A percentile compares a stretch with the other conserved stretches of the same genome.
Conservation (phyloP, 257 asterid genomes). For the Oldenlandia corymbosa region DNA sequence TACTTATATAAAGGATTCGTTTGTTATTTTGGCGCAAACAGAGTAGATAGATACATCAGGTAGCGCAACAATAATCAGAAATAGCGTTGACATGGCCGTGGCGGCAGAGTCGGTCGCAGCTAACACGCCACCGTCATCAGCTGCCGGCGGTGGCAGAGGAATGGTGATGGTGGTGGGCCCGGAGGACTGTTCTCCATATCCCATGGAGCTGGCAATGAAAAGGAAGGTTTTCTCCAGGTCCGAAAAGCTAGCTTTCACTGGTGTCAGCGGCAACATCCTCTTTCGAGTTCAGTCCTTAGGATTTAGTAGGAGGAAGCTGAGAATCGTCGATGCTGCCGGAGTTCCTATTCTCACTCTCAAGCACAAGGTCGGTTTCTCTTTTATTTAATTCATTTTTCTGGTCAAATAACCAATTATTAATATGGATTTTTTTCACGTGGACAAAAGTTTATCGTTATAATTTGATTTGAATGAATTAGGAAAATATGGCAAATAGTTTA, state of each 20-base stretch:
- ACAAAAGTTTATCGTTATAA: no score
- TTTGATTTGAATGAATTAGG: no score
- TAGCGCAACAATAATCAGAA: no score
- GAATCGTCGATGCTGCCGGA: slow-evolving; percentile 28
- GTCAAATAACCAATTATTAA: no score
- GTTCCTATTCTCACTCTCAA: slow-evolving; percentile 32
- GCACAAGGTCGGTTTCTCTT: slow-evolving; percentile 18
- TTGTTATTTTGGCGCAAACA: no score
- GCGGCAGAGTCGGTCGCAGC: no score
- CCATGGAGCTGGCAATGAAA: slow-evolving; percentile 20
- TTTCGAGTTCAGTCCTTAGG: slow-evolving; percentile 25
- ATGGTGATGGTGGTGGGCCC: slow-evolving; percentile 26
- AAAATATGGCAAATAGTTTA: no score
- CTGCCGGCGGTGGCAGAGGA: neutral
- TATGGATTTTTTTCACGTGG: no score
- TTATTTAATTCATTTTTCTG: neutral
- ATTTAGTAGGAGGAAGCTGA: slow-evolving; percentile 19
- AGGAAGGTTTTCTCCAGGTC: slow-evolving; percentile 13
- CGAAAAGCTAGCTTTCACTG: slow-evolving; percentile 16
- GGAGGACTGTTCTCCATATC: slow-evolving; percentile 20
- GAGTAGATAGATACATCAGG: no score
- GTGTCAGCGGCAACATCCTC: slow-evolving; percentile 21
- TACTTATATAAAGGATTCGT: no score
- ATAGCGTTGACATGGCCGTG: neutral
- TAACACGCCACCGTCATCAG: no score